A percentile compares a stretch with the other conserved stretches of the same genome.
Evolutionary conservation across 2,329 filamentous ascomycete genomes (phyloP).

Genomic region (Pseudogymnoascus sp.): DNA sequence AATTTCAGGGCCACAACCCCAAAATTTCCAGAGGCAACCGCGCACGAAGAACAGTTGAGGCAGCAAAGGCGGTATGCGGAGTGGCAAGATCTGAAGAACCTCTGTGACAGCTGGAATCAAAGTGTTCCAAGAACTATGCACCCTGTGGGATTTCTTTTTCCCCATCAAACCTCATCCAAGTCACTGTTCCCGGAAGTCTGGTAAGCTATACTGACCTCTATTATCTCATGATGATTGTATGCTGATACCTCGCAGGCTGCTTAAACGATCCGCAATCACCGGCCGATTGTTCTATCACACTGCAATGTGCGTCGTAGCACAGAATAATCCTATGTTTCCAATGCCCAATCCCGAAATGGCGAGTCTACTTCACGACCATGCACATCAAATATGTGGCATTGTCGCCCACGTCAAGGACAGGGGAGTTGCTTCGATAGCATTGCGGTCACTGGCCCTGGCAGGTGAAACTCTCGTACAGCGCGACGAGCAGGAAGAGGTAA

Average conservation of each 20-base stretch:
- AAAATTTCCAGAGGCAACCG: conserved; percentile 50
- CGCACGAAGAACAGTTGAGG: conserved; percentile 56
- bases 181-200: conserved; percentile 84
- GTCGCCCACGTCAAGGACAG: conserved; percentile 76
- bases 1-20: conserved; percentile 73
- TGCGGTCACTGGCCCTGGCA: conserved; percentile 72
- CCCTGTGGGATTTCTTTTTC: conserved; percentile 69
- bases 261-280: conserved; percentile 74
- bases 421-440: conserved; percentile 70
- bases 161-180: conserved; percentile 58
- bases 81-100: conserved; percentile 72
- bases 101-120: conserved; percentile 77
- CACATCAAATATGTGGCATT: conserved; percentile 83
- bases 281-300: conserved; percentile 86
- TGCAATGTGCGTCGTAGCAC: conserved; percentile 70
- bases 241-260: conserved; percentile 50
- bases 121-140: conserved; percentile 79
- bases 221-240: conserved; percentile 12
- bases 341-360: conserved; percentile 49
- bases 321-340: conserved; percentile 64
- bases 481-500: conserved; percentile 72
- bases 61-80: conserved; percentile 61
- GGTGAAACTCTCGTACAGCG: conserved; percentile 62
- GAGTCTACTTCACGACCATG: conserved; percentile 63
- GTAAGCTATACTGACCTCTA: conserved; percentile 38